These are phyloP conservation scores for Globisporangium canariense DNA, from an alignment of 352 stramenopile species.

Conservation along the genomic window DNA sequence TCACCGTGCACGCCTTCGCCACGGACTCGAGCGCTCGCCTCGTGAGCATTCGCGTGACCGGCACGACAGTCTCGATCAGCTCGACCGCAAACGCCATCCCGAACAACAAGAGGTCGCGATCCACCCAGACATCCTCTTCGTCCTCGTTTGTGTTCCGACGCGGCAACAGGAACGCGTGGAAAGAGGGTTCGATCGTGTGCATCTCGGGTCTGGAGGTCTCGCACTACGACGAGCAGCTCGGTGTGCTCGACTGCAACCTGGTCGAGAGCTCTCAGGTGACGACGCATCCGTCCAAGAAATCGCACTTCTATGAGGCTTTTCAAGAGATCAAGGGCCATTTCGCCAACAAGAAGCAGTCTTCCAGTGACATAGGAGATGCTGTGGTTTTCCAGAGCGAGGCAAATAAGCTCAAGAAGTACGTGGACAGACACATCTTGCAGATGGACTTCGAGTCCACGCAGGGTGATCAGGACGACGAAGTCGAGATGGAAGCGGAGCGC, in stretches of 20 bases:
- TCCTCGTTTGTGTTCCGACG: constrained; percentile 41
- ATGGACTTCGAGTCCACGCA: constrained; percentile 40
- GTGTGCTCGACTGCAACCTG: constrained; percentile 50
- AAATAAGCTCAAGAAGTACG: constrained; percentile 37
- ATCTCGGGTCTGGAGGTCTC: constrained; percentile 58
- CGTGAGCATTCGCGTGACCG: constrained; percentile 52
- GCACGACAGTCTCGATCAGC: constrained; percentile 22
- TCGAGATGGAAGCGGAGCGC: constrained; percentile 40
- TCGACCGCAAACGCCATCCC: constrained; percentile 6
- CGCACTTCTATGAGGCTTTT: constrained; percentile 35
- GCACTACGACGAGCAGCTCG: constrained; percentile 56
- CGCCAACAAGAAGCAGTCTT: constrained; percentile 12
- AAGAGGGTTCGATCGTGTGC: constrained; percentile 48
- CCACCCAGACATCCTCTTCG: constrained; percentile 3
- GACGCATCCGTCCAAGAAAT: constrained; percentile 62
- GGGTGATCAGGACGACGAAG: constrained; percentile 16
- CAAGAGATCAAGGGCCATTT: constrained; percentile 15
- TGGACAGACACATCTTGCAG: constrained; percentile 41
- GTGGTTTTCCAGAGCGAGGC: constrained; percentile 22
- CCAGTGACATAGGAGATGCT: constrained; percentile 11
- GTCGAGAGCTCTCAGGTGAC: constrained; percentile 53
- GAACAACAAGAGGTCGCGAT: neutral
- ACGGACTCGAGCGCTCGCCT: constrained; percentile 45
- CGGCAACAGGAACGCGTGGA: constrained; percentile 47
- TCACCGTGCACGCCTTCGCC: constrained; percentile 55